Evolutionary conservation across 1,284 basidiomycete species (phyloP), one percentile per base, ranked within the genome.

Genomic region (Sporisorium sorghi): DNA sequence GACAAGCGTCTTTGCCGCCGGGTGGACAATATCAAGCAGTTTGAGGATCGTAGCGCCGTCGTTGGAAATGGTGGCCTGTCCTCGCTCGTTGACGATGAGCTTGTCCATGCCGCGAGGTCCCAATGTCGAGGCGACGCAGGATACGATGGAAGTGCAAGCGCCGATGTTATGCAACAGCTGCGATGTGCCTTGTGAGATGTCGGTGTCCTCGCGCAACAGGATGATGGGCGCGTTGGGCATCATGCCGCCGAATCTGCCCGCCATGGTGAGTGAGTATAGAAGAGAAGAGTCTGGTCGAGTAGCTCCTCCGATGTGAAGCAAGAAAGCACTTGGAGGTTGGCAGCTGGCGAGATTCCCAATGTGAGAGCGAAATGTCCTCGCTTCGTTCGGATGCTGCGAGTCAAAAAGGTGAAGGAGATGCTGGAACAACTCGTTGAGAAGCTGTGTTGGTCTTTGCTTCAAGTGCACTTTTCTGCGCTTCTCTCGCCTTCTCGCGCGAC

Each of bases 101-200:
- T 98, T 99, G 87, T 98, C 96, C 95, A 98, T 98, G 69, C 97
- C 97, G 69, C 97, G 89, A 15, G 97, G 97, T 17, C 97, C 97
- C n/a, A 99, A 90, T 32, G 97, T 99, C 58, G 91, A 94, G 15
- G 97, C 90, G 19, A 84, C 82, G 58, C 81, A 83, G 1, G 77
- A 67, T 12, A 84, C 81, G 53, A 84, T 78, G 23, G 79, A 76
- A 7, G 76, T 39, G 58, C 80, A 85, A 7, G 80, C 84, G 43
- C 79, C 91, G 84, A 98, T 98, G 86, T 99, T 99, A 62, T 93
- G 96, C 48, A 99, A 89, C 54, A 98, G 87, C 86, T 99, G 96
- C 11, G 91, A 90, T 73, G 91, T 94, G 83, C 96, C 96, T 87
- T 98, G 96, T 17, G 94, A 97, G 10, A 93, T 91, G 86, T 98